phyloP scores from a whole-genome alignment of 2,329 filamentous ascomycete genomes.

The Epichloe baconii region DNA sequence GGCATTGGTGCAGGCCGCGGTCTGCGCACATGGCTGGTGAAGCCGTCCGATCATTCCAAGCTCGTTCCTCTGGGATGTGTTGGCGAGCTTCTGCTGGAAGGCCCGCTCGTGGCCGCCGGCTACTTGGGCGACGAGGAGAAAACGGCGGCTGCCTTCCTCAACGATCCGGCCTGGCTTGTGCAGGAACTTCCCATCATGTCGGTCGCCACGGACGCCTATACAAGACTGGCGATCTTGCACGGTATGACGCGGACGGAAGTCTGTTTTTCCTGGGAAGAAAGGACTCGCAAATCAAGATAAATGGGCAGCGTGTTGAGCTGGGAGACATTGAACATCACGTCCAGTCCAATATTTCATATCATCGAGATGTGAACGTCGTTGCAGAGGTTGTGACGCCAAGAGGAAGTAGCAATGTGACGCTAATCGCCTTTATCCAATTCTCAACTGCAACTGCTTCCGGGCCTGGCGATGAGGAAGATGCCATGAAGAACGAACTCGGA shows the following conservation, averaged over 20 bases:
- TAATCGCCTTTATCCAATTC: slow-evolving; percentile 3
- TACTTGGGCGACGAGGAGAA: slow-evolving; percentile 33
- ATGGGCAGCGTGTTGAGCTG: slow-evolving; percentile 36
- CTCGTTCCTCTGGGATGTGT: slow-evolving; percentile 15
- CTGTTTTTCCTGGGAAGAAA: slow-evolving; percentile 25
- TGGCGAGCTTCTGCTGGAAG: slow-evolving; percentile 24
- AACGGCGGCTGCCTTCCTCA: slow-evolving; percentile 32
- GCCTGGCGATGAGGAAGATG: background rate
- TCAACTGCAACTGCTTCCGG: background rate
- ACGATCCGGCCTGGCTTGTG: slow-evolving; percentile 25
- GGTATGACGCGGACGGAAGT: slow-evolving; percentile 14
- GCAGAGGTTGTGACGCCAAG: slow-evolving; percentile 1
- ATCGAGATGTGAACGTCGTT: slow-evolving; percentile 21
- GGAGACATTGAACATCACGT: slow-evolving; percentile 12
- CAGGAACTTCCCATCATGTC: slow-evolving; percentile 13
- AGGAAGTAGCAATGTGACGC: background rate
- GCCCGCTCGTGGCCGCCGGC: slow-evolving; percentile 32
- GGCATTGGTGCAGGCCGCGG: background rate
- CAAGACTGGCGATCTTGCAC: slow-evolving; percentile 23
- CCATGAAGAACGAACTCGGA: background rate
- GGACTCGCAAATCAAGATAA: slow-evolving; percentile 36
- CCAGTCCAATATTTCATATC: slow-evolving; percentile 18
- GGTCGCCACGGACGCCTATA: slow-evolving; percentile 20
- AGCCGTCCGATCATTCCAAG: slow-evolving; percentile 12
- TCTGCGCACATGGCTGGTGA: slow-evolving; percentile 16